These are phyloP conservation scores for Nemania abortiva DNA, from an alignment of 2,329 filamentous ascomycete species.

Conservation along the genomic window DNA sequence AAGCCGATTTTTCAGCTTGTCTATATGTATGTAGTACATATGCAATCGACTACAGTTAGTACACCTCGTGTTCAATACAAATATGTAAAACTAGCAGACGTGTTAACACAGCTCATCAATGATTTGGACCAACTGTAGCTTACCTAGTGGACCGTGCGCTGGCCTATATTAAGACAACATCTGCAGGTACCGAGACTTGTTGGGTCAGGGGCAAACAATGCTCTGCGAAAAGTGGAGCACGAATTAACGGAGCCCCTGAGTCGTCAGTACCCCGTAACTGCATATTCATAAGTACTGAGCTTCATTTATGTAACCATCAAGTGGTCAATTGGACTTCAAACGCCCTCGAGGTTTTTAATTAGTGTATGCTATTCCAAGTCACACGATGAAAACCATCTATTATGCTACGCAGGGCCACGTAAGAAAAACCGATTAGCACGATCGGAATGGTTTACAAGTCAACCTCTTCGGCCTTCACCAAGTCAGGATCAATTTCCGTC, in stretches of 20 bases:
- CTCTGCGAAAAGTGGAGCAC: slow-evolving; percentile 3
- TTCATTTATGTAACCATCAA: neutral
- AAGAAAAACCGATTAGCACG: neutral
- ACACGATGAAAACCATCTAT: neutral
- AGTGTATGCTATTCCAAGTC: too few relatives aligned
- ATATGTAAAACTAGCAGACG: neutral
- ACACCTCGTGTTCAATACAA: neutral
- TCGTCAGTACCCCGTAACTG: neutral
- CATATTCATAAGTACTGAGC: neutral
- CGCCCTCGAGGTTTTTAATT: too few relatives aligned
- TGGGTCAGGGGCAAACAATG: slow-evolving; percentile 15
- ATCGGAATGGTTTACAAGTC: neutral
- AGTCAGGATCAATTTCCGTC: too few relatives aligned
- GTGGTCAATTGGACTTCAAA: neutral
- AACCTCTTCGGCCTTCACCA: neutral
- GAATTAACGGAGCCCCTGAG: slow-evolving; percentile 11
- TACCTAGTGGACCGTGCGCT: slow-evolving; percentile 24
- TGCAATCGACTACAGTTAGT: neutral
- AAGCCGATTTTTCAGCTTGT: slow-evolving; percentile 21
- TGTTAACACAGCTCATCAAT: slow-evolving; percentile 3
- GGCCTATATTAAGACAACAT: slow-evolving; percentile 30
- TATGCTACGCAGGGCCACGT: neutral
- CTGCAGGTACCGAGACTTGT: slow-evolving; percentile 42
- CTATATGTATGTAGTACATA: neutral
- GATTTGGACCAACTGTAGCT: neutral